Conservation (phyloP, 192 early-diverging fungal genomes). For the Podila verticillata region DNA sequence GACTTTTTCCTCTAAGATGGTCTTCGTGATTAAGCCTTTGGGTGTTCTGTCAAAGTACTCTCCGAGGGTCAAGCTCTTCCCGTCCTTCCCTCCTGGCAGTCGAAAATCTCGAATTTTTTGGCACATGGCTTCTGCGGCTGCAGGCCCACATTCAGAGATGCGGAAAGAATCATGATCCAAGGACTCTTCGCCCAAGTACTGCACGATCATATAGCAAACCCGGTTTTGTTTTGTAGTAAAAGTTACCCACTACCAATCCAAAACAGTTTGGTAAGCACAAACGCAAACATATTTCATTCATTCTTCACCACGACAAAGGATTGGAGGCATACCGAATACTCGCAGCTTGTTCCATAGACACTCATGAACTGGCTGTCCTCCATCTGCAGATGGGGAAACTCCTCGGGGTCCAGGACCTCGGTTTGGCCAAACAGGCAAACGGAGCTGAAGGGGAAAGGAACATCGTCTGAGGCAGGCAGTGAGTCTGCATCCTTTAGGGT, state of each 20-base stretch:
- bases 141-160: conserved; percentile 24
- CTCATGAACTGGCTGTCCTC: not conserved
- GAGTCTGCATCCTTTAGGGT: not conserved
- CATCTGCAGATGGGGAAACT: no score
- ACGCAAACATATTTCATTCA: no score
- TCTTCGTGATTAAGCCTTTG: conserved; percentile 16
- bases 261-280: not conserved
- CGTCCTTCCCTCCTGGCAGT: not conserved
- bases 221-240: conserved; percentile 11
- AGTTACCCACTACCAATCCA: not conserved
- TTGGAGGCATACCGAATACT: not conserved
- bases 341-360: no score
- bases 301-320: no score
- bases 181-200: not conserved
- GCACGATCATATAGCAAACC: conserved; percentile 10
- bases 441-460: not conserved
- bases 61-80: not conserved
- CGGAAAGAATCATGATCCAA: conserved; percentile 19
- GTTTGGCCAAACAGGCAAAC: not conserved
- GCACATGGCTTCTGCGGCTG: conserved; percentile 19
- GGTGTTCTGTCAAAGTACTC: conserved; percentile 5
- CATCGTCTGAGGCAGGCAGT: not conserved
- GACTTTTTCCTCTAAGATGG: no score
- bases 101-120: conserved; percentile 13
- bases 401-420: not conserved